Base-by-base conservation (phyloP, 2,329 filamentous ascomycete species). In the Fusarium incarnatum region DNA sequence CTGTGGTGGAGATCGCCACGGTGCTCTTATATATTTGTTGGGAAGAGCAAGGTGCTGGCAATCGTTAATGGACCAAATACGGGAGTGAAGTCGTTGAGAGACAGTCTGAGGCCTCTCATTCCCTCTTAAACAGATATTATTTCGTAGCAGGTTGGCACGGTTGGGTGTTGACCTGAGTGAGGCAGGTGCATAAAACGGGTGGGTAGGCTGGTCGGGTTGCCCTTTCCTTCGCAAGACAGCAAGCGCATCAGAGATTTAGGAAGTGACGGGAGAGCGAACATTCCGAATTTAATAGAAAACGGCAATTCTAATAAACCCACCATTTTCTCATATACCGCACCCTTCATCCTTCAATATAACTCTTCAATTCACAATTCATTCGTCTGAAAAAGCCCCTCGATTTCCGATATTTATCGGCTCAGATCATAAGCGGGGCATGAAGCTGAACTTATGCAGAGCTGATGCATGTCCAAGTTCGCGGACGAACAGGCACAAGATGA, bases 361-460 rank as follows among this genome's bases (percentile, higher is more conserved):
- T 61, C 61, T 48, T 67, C 49, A 46, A 49, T 28, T 55, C 40
- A 47, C 56, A 54, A 25, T 46, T 57, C 50, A 55, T 54, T 25
- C 28, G 41, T 30, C 57, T 66, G 49, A 64, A 68, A 68, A 46
- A 16, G 34, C 53, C 48, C 40, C 55, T 59, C 58, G 28, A 64
- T 62, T 56, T 58, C 73, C 73, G 73, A 75, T 44, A 67, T 71
- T 63, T 67, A 67, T 75, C 73, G 73, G 73, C 60, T 64, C 71
- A 67, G 59, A 49, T 65, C 67, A 72, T 46, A 44, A 71, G 73
- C 71, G 73, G 73, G 71, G 28, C 56, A 44, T 40, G 34, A 56
- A 58, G 58, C 42, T 40, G 60, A 61, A 60, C 42, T 55, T 55
- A 55, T 66, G 55, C 55, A 62, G 18, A 64, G 56, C 28, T 41